Base-by-base conservation (phyloP, 1,284 basidiomycete genomes). In the Heterobasidion parviporum region DNA sequence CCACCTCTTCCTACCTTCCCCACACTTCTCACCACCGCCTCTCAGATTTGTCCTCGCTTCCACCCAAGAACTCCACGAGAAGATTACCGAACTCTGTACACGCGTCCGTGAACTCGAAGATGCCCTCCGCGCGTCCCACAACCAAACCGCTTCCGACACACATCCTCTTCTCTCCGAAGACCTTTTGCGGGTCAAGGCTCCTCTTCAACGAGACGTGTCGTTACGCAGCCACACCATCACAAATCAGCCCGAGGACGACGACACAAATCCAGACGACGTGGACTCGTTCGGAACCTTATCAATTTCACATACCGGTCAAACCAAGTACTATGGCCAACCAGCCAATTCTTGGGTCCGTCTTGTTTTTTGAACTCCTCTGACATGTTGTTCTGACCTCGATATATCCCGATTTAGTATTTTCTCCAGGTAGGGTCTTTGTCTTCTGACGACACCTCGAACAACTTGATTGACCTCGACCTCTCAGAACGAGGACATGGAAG, bases 91-190 rank as follows among this genome's bases (percentile, higher is more conserved):
- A 64, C 79, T 92, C 8, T 81, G 83, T 46, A 81, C 72, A 58
- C 86, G 89, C 50, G 83, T 90, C 18, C 79, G 87, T 54, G 82
- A 89, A 54, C 77, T 92, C n/a, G 89, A 92, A 65, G 87, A 90
- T 62, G 82, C 74, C 8, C 71, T 92, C 34, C 77, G 84, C 38
- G 63, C 71, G 2, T 78, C 83, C 0, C 86, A 91, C 63, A 66
- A 74, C 6, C 74, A 76, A 46, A 67, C 83, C n/a, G 80, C 86
- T 0, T 56, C 70, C n/a, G 84, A 87, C 14, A 71, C 67, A 4
- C 87, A 90, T 59, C 83, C 83, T 3, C 73, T 91, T 9, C 73
- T 91, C 0, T 62, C 78, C 8, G 86, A 89, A 0, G 87, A 89
- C 2, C 75, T 88, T 20, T 72, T 89, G 8, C 76, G 78, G 54